Evolutionary conservation across 805 yeast species (phyloP).

Genomic region (Zygoascus bituminiphila): DNA sequence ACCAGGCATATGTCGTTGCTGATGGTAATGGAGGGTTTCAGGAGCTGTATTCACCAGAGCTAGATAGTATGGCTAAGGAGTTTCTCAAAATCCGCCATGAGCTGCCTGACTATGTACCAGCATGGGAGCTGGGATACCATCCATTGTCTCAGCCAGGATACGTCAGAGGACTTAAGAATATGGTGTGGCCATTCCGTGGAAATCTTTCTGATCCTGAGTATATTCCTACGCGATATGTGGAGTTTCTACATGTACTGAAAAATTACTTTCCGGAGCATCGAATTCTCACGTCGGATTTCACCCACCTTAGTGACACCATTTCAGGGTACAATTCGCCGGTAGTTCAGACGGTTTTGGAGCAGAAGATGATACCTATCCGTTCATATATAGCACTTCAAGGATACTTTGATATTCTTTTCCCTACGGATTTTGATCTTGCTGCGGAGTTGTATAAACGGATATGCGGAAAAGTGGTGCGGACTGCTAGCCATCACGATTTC

Average conservation of each 20-base stretch:
- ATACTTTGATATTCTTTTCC: conserved; percentile 77
- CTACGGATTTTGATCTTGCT: conserved; percentile 63
- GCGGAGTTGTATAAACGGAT: conserved; percentile 55
- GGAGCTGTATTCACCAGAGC: conserved; percentile 44
- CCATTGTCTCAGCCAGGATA: conserved; percentile 49
- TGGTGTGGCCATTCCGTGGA: conserved; percentile 57
- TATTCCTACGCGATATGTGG: conserved; percentile 67
- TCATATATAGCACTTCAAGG: conserved; percentile 84
- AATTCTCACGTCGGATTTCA: conserved; percentile 65
- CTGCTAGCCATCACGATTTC: conserved; percentile 55
- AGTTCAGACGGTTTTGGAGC: conserved; percentile 65
- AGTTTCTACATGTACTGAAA: conserved; percentile 55
- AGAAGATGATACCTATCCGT: conserved; percentile 57
- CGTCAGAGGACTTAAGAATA: conserved; percentile 38
- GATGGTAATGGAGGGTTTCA: conserved; percentile 68
- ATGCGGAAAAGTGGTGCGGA: conserved; percentile 49
- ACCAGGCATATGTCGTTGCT: conserved; percentile 69
- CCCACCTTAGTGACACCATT: conserved; percentile 32
- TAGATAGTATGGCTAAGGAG: conserved; percentile 33
- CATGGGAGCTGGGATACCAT: conserved; percentile 36
- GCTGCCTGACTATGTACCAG: conserved; percentile 22
- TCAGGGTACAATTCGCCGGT: conserved; percentile 66
- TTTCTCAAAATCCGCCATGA: conserved; percentile 48
- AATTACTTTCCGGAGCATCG: conserved; percentile 68
- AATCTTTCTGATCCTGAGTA: conserved; percentile 65